Conservation (phyloP, 257 asterid species). For the Solanum commersonii region DNA sequence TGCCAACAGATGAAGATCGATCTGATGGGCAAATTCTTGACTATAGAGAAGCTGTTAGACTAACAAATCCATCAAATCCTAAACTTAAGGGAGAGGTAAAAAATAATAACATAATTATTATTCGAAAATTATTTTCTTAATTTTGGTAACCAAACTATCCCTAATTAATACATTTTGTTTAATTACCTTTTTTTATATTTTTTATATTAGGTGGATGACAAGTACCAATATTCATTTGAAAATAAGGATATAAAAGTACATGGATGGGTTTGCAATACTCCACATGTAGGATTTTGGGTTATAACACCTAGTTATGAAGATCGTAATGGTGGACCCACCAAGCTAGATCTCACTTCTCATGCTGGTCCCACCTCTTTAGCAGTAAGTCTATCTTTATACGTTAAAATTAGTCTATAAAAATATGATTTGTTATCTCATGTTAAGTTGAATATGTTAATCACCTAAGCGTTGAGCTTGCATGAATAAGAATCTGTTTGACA, state of each 20-base stretch:
- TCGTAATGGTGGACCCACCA: slow-evolving; percentile 9
- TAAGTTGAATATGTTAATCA: not conserved
- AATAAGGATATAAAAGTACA: slow-evolving; percentile 11
- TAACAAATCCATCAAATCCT: slow-evolving; percentile 16
- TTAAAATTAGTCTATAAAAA: not conserved
- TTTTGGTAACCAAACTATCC: not conserved
- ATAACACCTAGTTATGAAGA: slow-evolving; percentile 10
- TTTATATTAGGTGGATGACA: slow-evolving; percentile 10
- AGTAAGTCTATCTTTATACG: not conserved
- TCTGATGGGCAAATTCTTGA: slow-evolving; percentile 28
- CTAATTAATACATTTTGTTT: not conserved
- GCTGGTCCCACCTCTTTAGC: slow-evolving; percentile 2
- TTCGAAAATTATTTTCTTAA: not conserved
- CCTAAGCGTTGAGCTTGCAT: not conserved
- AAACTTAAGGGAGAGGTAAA: slow-evolving; percentile 19
- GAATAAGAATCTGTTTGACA: too few relatives aligned
- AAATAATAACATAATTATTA: not conserved
- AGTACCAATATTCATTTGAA: slow-evolving; percentile 8
- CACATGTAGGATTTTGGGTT: slow-evolving; percentile 13
- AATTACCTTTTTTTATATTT: not conserved
- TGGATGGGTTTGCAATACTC: slow-evolving; percentile 7
- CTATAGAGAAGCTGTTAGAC: slow-evolving; percentile 53
- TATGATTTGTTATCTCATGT: not conserved
- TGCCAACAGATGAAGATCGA: slow-evolving; percentile 56
- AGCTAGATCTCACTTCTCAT: slow-evolving; percentile 12